A percentile compares a stretch with the other conserved stretches of the same genome.
Evolutionary conservation across 805 yeast species (phyloP).

Genomic region (Candida peoriensis): DNA sequence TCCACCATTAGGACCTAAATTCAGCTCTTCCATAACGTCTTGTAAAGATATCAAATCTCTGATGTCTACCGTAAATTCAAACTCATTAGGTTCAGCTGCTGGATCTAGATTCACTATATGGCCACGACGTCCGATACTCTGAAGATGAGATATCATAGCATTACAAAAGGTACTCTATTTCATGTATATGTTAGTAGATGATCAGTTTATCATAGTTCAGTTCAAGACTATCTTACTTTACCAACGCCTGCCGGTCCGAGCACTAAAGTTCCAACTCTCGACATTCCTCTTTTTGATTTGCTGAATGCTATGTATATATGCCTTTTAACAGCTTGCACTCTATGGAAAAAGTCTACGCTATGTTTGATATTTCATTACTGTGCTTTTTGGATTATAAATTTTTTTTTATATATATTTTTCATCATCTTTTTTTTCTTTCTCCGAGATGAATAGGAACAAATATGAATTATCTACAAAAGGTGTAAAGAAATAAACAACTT

Average conservation of each 20-base stretch:
- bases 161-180: conserved; percentile 76
- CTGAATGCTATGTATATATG: not conserved
- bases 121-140: conserved; percentile 84
- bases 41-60: conserved; percentile 84
- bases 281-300: conserved; percentile 46
- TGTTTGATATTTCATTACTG: too few relatives aligned
- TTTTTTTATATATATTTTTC: too few relatives aligned
- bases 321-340: too few relatives aligned
- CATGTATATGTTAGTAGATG: conserved; percentile 15
- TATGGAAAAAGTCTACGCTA: too few relatives aligned
- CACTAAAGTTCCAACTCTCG: conserved; percentile 90
- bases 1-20: conserved; percentile 94
- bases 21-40: conserved; percentile 94
- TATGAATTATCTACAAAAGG: too few relatives aligned
- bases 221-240: conserved; percentile 33
- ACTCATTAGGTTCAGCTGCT: conserved; percentile 92
- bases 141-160: conserved; percentile 81
- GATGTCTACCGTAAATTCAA: conserved; percentile 88
- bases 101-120: conserved; percentile 95
- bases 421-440: too few relatives aligned
- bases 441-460: too few relatives aligned
- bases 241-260: conserved; percentile 99
- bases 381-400: too few relatives aligned
- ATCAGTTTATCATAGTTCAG: conserved; percentile 2
- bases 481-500: too few relatives aligned